Conservation (phyloP, 495 filamentous ascomycete genomes). For the Articulospora tetracladia region DNA sequence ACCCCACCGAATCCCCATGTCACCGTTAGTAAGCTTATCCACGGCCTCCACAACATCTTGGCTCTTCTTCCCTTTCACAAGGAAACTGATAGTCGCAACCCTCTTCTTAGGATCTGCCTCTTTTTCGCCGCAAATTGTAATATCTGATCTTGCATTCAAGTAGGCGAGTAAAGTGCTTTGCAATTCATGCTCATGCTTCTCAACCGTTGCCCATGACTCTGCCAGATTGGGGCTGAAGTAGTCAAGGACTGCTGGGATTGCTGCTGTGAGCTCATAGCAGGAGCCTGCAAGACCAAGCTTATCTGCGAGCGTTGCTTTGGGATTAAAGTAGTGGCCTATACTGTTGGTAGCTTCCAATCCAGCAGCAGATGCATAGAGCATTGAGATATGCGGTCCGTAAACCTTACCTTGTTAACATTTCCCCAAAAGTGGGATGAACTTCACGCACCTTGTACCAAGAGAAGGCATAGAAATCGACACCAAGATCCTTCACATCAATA, state of each 20-base stretch:
- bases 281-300: slow-evolving; percentile 63
- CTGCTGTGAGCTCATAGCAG: slow-evolving; percentile 61
- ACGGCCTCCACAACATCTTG: slow-evolving; percentile 58
- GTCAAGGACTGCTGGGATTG: slow-evolving; percentile 49
- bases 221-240: slow-evolving; percentile 44
- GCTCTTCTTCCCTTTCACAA: slow-evolving; percentile 51
- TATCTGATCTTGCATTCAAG: slow-evolving; percentile 39
- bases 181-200: slow-evolving; percentile 54
- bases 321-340: slow-evolving; percentile 67
- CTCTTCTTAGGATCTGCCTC: slow-evolving; percentile 38
- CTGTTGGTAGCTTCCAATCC: slow-evolving; percentile 47
- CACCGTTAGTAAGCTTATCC: slow-evolving; percentile 41
- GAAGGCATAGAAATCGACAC: slow-evolving; percentile 71
- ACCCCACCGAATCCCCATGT: slow-evolving; percentile 62
- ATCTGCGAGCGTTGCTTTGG: slow-evolving; percentile 47
- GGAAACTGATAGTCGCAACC: slow-evolving; percentile 65
- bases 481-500: slow-evolving; percentile 61
- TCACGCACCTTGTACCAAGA: slow-evolving; percentile 63
- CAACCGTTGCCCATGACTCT: slow-evolving; percentile 48
- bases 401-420: slow-evolving; percentile 33
- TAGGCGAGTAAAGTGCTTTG: slow-evolving; percentile 54
- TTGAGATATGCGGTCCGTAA: slow-evolving; percentile 67
- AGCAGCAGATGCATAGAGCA: slow-evolving; percentile 54
- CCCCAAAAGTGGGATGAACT: neutral
- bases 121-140: slow-evolving; percentile 55